These are phyloP conservation scores for Gymnopus androsaceus DNA, from an alignment of 1,284 basidiomycete species.

Conservation along the genomic window DNA sequence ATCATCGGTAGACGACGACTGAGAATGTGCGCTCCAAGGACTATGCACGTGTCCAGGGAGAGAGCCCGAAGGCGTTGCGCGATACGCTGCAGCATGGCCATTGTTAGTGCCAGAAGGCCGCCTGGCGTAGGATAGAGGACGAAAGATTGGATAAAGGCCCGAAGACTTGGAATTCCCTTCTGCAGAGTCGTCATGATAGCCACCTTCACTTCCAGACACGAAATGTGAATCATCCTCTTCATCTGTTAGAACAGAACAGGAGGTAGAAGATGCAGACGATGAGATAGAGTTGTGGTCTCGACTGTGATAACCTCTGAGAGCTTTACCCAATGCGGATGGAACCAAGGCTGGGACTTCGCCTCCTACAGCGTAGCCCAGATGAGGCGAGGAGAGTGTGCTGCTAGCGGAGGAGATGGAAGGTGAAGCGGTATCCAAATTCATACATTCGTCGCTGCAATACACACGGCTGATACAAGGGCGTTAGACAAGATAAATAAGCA, in stretches of 20 bases:
- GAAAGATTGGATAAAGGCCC: slow-evolving; percentile 34
- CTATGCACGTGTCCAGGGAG: slow-evolving; percentile 43
- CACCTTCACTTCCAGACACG: slow-evolving; percentile 41
- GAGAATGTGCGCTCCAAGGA: slow-evolving; percentile 44
- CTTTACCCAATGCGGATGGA: slow-evolving; percentile 56
- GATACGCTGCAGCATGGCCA: slow-evolving; percentile 57
- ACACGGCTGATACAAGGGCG: slow-evolving; percentile 48
- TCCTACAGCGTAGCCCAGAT: slow-evolving; percentile 49
- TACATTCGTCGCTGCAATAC: slow-evolving; percentile 76
- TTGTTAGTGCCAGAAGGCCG: slow-evolving; percentile 73
- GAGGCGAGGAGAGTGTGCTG: slow-evolving; percentile 68
- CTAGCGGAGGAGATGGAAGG: slow-evolving; percentile 69
- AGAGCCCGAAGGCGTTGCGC: slow-evolving; percentile 50
- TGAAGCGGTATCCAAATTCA: slow-evolving; percentile 61
- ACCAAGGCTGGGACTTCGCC: slow-evolving; percentile 62
- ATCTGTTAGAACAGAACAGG: slow-evolving; percentile 60
- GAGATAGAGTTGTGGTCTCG: slow-evolving; percentile 53
- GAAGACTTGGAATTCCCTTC: slow-evolving; percentile 43
- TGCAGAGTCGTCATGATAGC: slow-evolving; percentile 35
- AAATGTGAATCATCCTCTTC: slow-evolving; percentile 51
- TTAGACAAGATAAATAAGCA: slow-evolving; percentile 16
- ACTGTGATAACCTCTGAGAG: slow-evolving; percentile 44
- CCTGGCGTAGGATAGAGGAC: slow-evolving; percentile 61
- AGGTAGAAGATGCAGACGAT: slow-evolving; percentile 57
- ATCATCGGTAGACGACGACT: slow-evolving; percentile 42